A percentile compares a stretch with the other conserved stretches of the same genome.
phyloP scores from a whole-genome alignment of 2,329 filamentous ascomycete species.

The Neopestalotiopsis rosae region DNA sequence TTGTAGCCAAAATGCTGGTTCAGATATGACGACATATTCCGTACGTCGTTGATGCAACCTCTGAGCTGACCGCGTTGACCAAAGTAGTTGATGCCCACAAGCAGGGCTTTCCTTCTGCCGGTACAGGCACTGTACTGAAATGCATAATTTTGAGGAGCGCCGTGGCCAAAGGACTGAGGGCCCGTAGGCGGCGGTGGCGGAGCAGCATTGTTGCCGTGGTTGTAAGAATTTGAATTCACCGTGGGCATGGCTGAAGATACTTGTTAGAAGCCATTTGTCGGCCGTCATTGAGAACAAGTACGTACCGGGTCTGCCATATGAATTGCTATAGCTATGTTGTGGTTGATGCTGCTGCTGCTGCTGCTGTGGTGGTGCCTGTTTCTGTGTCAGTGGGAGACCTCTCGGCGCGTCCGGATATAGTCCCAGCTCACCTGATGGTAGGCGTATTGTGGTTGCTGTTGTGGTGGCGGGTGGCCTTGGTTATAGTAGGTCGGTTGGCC shows the following conservation, averaged over 20 bases:
- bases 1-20: conserved; percentile 91
- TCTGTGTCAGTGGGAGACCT: conserved; percentile 32
- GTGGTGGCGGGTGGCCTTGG: conserved; percentile 50
- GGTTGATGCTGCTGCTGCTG: conserved; percentile 42
- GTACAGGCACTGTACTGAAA: conserved; percentile 95
- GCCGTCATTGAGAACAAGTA: conserved; percentile 14
- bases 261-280: not conserved
- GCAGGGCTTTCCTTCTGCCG: conserved; percentile 82
- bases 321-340: conserved; percentile 48
- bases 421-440: conserved; percentile 10
- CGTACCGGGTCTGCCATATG: conserved; percentile 58
- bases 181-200: conserved; percentile 71
- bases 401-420: not conserved
- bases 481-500: conserved; percentile 48
- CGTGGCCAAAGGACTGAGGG: conserved; percentile 77
- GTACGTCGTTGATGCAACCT: conserved; percentile 96
- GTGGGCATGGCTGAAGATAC: conserved; percentile 43
- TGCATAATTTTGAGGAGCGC: conserved; percentile 78
- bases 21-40: conserved; percentile 93
- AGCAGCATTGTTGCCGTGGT: conserved; percentile 59
- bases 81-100: conserved; percentile 98
- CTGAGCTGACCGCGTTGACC: conserved; percentile 87
- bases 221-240: conserved; percentile 57
- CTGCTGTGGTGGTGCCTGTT: conserved; percentile 43
- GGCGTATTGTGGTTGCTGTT: conserved; percentile 45